phyloP scores from a whole-genome alignment of 768 basidiomycete species.

The Rhodocollybia butyracea region DNA sequence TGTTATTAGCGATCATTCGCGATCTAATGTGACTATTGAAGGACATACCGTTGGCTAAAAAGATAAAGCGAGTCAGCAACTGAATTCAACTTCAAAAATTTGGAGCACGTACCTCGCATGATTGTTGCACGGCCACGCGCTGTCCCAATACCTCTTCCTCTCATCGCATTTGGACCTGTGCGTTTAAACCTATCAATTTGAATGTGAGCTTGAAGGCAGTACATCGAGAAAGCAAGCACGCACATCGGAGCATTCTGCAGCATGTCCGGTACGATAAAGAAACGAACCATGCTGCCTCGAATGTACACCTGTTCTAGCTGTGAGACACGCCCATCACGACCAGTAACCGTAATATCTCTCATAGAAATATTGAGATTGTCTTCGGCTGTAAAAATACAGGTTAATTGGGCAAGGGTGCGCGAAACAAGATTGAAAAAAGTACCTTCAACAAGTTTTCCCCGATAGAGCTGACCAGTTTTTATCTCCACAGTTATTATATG shows the following conservation, averaged over 20 bases:
- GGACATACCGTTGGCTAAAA: constrained; percentile 70
- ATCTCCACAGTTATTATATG: constrained; percentile 98
- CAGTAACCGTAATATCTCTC: constrained; percentile 96
- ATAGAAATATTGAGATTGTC: constrained; percentile 97
- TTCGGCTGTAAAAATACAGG: constrained; percentile 61
- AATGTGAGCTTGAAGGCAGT: background rate
- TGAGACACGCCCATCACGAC: constrained; percentile 96
- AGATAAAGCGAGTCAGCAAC: constrained; percentile 16
- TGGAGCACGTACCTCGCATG: constrained; percentile 76
- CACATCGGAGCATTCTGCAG: constrained; percentile 98
- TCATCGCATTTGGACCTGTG: constrained; percentile 97
- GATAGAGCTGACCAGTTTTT: constrained; percentile 95
- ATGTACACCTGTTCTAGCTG: constrained; percentile 99
- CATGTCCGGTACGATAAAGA: constrained; percentile 99
- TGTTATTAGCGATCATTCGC: constrained; percentile 13
- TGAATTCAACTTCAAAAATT: constrained; percentile 2
- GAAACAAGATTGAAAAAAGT: constrained; percentile 20
- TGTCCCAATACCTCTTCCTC: constrained; percentile 97
- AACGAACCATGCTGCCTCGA: constrained; percentile 94
- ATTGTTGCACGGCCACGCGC: constrained; percentile 98
- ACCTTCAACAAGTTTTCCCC: constrained; percentile 98
- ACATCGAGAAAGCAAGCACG: constrained; percentile 27
- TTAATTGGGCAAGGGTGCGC: constrained; percentile 16
- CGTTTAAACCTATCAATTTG: constrained; percentile 87
- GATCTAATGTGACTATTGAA: background rate